A percentile compares a stretch with the other conserved stretches of the same genome.
phyloP scores from a whole-genome alignment of 2,329 filamentous ascomycete genomes.

The Fusarium palustre region DNA sequence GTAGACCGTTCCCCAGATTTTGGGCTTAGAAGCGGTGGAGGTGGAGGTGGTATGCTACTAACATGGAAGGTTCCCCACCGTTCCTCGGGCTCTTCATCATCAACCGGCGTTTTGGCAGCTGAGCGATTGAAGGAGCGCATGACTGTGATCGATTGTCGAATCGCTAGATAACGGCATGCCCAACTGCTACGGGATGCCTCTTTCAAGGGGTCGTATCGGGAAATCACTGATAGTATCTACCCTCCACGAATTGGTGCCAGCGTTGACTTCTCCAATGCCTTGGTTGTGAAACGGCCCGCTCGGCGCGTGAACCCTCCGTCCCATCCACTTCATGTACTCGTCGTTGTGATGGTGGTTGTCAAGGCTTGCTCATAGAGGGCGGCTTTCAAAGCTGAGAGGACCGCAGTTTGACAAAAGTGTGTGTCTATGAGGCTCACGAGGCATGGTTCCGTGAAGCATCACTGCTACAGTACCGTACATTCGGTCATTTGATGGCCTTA shows the following conservation, averaged over 20 bases:
- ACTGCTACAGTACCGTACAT: constrained; percentile 15
- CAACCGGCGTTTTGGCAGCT: constrained; percentile 34
- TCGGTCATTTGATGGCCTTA: constrained; percentile 34
- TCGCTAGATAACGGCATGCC: constrained; percentile 9
- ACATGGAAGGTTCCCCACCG: constrained; percentile 33
- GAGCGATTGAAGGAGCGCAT: constrained; percentile 39
- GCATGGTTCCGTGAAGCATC: constrained; percentile 31
- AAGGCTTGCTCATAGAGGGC: constrained; percentile 22
- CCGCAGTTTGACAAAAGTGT: constrained; percentile 14
- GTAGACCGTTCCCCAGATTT: constrained; percentile 19
- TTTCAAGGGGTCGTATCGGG: neutral
- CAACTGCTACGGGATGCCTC: constrained; percentile 14
- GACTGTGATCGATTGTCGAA: constrained; percentile 34
- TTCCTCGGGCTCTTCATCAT: constrained; percentile 31
- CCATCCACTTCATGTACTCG: constrained; percentile 32
- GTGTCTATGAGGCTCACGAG: constrained; percentile 39
- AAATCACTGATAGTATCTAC: constrained; percentile 16
- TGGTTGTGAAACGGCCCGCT: constrained; percentile 47
- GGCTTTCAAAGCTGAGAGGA: constrained; percentile 29
- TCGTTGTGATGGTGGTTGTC: constrained; percentile 21
- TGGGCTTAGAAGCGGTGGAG: constrained; percentile 3
- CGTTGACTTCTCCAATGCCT: constrained; percentile 28
- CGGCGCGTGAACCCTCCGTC: constrained; percentile 43
- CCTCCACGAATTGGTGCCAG: constrained; percentile 19
- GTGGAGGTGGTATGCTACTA: neutral